These are phyloP conservation scores for Fomitopsis schrenkii DNA, from an alignment of 1,284 basidiomycete genomes.

Conservation along the genomic window DNA sequence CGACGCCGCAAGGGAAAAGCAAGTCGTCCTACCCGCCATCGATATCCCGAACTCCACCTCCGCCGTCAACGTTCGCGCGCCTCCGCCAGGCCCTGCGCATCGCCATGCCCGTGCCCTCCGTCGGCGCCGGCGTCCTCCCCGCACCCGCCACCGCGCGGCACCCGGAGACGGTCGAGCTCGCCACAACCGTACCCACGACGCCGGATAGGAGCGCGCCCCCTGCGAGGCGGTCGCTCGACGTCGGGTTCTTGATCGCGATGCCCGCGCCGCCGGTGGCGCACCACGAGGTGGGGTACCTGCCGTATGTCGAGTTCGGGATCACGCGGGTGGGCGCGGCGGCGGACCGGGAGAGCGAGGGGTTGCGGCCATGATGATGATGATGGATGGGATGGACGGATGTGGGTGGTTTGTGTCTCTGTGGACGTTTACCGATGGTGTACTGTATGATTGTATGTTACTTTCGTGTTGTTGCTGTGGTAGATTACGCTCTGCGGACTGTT, in stretches of 20 bases:
- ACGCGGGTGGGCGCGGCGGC: slow-evolving; percentile 9
- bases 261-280: slow-evolving; percentile 11
- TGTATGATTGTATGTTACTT: too few species aligned
- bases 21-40: neutral
- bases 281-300: slow-evolving; percentile 12
- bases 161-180: neutral
- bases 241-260: slow-evolving; percentile 20
- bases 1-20: neutral
- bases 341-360: neutral
- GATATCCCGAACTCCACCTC: neutral
- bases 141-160: slow-evolving; percentile 4
- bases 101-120: neutral
- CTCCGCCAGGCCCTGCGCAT: neutral
- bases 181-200: neutral
- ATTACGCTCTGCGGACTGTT: too few species aligned
- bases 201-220: neutral
- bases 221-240: slow-evolving; percentile 8
- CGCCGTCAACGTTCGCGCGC: neutral
- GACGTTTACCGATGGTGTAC: too few species aligned
- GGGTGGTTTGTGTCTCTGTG: too few species aligned
- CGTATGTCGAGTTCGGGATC: slow-evolving; percentile 19
- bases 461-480: too few species aligned
- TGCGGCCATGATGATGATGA: too few species aligned
- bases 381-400: too few species aligned
- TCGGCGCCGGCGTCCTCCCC: slow-evolving; percentile 4